Evolutionary conservation across 768 basidiomycete species (phyloP), one percentile per base, ranked within the genome.

Genomic region (Clathrus columnatus): DNA sequence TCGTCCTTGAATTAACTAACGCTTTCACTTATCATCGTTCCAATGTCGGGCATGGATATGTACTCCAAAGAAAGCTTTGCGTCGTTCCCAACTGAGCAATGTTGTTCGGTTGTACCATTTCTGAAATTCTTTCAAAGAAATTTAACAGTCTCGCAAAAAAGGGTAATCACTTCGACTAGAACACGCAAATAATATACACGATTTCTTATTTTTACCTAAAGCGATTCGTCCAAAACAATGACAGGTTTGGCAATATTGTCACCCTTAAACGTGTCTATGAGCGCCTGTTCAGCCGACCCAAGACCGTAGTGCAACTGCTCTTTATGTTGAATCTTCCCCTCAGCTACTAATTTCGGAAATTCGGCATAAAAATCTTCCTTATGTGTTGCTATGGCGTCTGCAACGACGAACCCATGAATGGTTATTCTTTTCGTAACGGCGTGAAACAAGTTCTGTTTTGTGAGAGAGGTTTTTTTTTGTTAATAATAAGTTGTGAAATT

Each of bases 241-340:
- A 73, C 70, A 27, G 61, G 65, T 63, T 75, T 74, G 4, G 67
- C 71, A 5, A 28, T 60, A 57, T 75, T 74, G 5, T 61, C 65
- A 5, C 74, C 73, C 49, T 61, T 63, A 50, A 63, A 66, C 20
- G 71, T 62, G n/a, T 64, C 68, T 7, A 73, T 36, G 24, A 79
- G 65, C 0, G 69, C 73, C 43, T 73, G 68, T 4, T 68, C 71
- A 3, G 63, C 69, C 17, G 62, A 62, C 30, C 76, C 75, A 30
- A 82, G 64, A 1, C 80, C 80, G 5, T 64, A 62, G 7, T 64
- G 70, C 1, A 78, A 54, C 42, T 80, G 72, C 57, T 82, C 81
- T 7, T 59, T 65, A 47, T 74, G 70, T 62, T 75, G 77, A 49
- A 81, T 57, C 61, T 78, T 71, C 2, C 80, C 78, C 2, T 63